Percentiles rank a stretch among this genome's conserved stretches.
phyloP scores from a whole-genome alignment of 2,329 filamentous ascomycete species.

The Aspergillus novoparasiticus region DNA sequence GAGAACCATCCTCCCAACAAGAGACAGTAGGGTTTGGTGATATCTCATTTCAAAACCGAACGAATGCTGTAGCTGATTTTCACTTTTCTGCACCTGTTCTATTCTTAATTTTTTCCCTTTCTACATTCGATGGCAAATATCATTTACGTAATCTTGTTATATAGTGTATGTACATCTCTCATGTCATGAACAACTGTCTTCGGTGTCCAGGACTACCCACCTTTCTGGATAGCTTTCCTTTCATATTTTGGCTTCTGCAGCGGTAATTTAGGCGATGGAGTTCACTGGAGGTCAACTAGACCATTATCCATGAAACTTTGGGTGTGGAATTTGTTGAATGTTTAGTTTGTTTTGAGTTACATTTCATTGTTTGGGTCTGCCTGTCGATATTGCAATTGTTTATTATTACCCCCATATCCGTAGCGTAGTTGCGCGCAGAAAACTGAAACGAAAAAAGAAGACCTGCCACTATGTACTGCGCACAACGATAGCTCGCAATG shows the following conservation, averaged over 20 bases:
- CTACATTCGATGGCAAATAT: neutral
- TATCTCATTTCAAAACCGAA: neutral
- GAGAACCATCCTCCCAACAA: constrained; percentile 62
- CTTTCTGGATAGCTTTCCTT: neutral
- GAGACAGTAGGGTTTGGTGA: constrained; percentile 6
- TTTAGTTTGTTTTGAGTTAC: neutral
- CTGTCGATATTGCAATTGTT: neutral
- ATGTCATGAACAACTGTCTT: neutral
- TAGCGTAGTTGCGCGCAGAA: neutral
- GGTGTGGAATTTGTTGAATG: neutral
- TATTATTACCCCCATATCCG: neutral
- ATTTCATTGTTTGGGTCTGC: neutral
- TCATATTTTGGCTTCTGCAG: neutral
- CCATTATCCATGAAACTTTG: neutral
- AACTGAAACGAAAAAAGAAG: constrained; percentile 2
- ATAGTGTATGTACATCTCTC: constrained; percentile 2
- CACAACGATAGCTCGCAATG: constrained; percentile 14
- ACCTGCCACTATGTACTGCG: constrained; percentile 5
- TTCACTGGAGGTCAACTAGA: neutral
- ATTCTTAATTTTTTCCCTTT: neutral
- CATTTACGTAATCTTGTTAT: constrained; percentile 1
- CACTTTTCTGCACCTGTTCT: neutral
- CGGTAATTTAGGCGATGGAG: neutral
- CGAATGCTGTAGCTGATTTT: neutral
- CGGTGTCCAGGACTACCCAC: neutral